phyloP scores from a whole-genome alignment of 2,329 filamentous ascomycete genomes.

The Helotiales sp. region DNA sequence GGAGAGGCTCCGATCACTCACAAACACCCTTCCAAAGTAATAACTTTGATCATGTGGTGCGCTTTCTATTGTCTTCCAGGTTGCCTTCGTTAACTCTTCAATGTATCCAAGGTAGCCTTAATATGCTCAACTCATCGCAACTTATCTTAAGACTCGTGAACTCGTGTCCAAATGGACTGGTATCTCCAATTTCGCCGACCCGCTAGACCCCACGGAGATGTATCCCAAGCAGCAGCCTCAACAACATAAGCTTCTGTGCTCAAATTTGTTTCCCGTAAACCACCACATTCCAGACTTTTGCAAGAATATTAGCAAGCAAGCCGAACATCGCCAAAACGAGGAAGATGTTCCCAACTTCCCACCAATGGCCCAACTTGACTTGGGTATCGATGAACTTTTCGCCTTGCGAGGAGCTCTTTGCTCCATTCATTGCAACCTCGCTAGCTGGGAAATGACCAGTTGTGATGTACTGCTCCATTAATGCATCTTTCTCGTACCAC shows the following conservation, averaged over 20 bases:
- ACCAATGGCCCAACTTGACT: conserved; percentile 33
- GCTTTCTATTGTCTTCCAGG: too few species aligned
- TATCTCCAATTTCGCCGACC: conserved; percentile 8
- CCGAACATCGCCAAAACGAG: conserved; percentile 30
- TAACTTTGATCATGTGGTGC: too few species aligned
- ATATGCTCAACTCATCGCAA: not conserved
- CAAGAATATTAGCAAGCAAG: conserved; percentile 29
- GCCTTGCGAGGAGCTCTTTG: conserved; percentile 12
- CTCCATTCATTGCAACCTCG: conserved; percentile 19
- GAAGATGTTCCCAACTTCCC: conserved; percentile 35
- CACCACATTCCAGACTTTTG: conserved; percentile 24
- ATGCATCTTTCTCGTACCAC: conserved; percentile 89
- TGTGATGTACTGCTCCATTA: conserved; percentile 79
- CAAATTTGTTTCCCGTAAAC: conserved; percentile 14
- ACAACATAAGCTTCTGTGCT: not conserved
- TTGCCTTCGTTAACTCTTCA: not conserved
- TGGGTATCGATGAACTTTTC: conserved; percentile 35
- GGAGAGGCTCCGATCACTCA: too few species aligned
- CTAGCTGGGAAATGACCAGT: conserved; percentile 73
- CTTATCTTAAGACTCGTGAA: not conserved
- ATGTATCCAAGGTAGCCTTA: not conserved
- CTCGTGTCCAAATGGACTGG: conserved; percentile 13
- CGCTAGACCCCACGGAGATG: not conserved
- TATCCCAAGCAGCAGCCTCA: not conserved
- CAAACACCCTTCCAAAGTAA: too few species aligned